phyloP scores from a whole-genome alignment of 345 rosid genomes.

The Lenwebbia sp. region DNA sequence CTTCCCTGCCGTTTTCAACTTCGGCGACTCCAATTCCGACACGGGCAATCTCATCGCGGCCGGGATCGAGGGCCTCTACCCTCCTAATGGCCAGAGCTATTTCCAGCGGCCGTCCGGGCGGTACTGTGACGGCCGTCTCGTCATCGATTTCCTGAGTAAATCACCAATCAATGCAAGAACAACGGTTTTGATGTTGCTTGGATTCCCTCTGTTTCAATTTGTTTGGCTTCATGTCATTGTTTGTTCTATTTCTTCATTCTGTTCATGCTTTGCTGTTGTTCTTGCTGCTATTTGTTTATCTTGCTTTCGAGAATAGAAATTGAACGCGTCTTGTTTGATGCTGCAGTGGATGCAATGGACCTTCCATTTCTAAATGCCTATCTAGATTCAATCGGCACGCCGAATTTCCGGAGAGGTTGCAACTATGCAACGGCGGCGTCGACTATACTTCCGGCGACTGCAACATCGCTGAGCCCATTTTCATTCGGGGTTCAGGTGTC shows the following conservation, averaged over 20 bases:
- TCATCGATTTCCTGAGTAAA: constrained; percentile 69
- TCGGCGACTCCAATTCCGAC: constrained; percentile 93
- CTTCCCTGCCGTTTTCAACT: constrained; percentile 70
- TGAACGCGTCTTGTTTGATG: not conserved
- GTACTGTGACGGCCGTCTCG: constrained; percentile 84
- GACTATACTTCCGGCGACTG: constrained; percentile 61
- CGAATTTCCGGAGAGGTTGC: constrained; percentile 74
- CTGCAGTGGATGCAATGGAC: constrained; percentile 92
- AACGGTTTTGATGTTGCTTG: not conserved
- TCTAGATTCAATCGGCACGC: constrained; percentile 73
- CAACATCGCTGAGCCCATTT: constrained; percentile 70
- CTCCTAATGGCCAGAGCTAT: constrained; percentile 61
- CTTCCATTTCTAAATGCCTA: constrained; percentile 80
- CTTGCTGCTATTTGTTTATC: not conserved
- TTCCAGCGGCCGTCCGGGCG: constrained; percentile 63
- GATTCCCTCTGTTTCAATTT: not conserved
- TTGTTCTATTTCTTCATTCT: not conserved
- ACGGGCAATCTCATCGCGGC: constrained; percentile 64
- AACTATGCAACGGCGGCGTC: constrained; percentile 94
- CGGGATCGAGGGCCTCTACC: constrained; percentile 51
- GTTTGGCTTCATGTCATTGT: not conserved
- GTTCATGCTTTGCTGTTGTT: not conserved
- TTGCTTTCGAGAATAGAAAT: not conserved
- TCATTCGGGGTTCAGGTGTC: constrained; percentile 66
- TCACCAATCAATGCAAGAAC: not conserved